These are phyloP conservation scores for Botryotinia convoluta DNA, from an alignment of 2,329 filamentous ascomycete species.

Conservation along the genomic window DNA sequence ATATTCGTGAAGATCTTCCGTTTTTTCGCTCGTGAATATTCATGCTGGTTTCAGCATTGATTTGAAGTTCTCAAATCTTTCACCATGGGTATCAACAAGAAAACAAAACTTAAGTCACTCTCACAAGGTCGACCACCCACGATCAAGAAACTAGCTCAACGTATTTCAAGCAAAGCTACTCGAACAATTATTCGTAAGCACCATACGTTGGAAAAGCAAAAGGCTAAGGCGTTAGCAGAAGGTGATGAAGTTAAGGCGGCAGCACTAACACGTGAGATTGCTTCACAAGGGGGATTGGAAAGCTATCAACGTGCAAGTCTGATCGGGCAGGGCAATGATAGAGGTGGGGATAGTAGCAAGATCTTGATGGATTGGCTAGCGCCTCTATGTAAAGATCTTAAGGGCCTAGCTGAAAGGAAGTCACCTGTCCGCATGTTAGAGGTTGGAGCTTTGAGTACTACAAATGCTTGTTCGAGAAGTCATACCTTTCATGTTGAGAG, in stretches of 20 bases:
- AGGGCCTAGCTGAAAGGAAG: constrained; percentile 27
- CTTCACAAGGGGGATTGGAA: constrained; percentile 58
- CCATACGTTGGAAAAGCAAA: constrained; percentile 63
- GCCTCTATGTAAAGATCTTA: constrained; percentile 36
- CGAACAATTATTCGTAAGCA: constrained; percentile 63
- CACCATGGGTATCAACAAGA: constrained; percentile 46
- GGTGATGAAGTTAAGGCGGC: constrained; percentile 51
- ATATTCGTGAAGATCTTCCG: constrained; percentile 4
- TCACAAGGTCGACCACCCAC: constrained; percentile 55
- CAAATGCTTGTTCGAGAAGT: constrained; percentile 78
- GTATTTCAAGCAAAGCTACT: constrained; percentile 64
- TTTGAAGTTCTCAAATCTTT: not conserved
- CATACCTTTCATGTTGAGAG: constrained; percentile 69
- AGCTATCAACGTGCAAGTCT: constrained; percentile 66
- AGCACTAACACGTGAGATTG: constrained; percentile 52
- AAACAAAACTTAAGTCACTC: constrained; percentile 47
- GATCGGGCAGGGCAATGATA: constrained; percentile 63
- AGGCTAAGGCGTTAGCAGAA: constrained; percentile 52
- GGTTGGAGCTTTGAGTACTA: constrained; percentile 80
- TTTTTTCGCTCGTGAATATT: not conserved
- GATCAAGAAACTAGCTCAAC: constrained; percentile 46
- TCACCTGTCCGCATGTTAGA: constrained; percentile 69
- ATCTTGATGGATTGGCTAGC: constrained; percentile 63
- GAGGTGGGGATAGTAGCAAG: constrained; percentile 65
- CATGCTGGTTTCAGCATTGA: not conserved